Conservation (phyloP, 352 stramenopile genomes). For the Pythium volutum region DNA sequence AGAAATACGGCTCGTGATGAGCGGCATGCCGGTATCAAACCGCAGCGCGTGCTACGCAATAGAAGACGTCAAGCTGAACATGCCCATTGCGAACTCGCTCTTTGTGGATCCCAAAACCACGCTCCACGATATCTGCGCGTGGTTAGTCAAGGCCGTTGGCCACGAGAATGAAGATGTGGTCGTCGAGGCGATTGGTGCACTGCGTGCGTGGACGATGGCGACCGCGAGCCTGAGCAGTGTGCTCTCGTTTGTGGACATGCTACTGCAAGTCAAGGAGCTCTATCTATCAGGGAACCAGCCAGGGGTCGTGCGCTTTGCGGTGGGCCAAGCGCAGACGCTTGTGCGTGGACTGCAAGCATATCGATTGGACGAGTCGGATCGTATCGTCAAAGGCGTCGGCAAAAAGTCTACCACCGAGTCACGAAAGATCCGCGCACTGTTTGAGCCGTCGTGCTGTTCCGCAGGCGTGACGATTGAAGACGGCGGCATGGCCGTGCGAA, state of each 20-base stretch:
- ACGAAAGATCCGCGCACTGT: constrained; percentile 66
- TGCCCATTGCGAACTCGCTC: constrained; percentile 48
- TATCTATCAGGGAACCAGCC: constrained; percentile 13
- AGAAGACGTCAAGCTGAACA: constrained; percentile 57
- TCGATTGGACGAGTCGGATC: constrained; percentile 37
- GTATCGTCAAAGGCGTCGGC: constrained; percentile 30
- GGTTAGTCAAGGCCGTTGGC: constrained; percentile 51
- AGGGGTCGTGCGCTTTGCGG: constrained; percentile 33
- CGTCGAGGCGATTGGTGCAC: constrained; percentile 56
- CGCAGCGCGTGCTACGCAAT: constrained; percentile 70
- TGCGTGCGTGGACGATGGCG: constrained; percentile 72
- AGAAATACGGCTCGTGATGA: constrained; percentile 64
- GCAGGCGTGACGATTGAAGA: constrained; percentile 78
- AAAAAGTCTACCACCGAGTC: constrained; percentile 57
- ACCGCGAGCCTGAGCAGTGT: constrained; percentile 72
- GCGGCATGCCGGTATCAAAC: constrained; percentile 56
- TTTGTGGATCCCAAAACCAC: constrained; percentile 61
- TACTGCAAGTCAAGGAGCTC: constrained; percentile 34
- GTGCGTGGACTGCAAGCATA: constrained; percentile 47
- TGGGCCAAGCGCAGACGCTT: constrained; percentile 47
- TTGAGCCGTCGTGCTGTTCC: constrained; percentile 77
- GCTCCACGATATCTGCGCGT: constrained; percentile 56
- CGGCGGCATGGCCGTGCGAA: constrained; percentile 66
- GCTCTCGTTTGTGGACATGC: constrained; percentile 69
- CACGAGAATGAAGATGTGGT: constrained; percentile 49